These are phyloP conservation scores for Inga laurina DNA, from an alignment of 306 rosid species.

Conservation along the genomic window DNA sequence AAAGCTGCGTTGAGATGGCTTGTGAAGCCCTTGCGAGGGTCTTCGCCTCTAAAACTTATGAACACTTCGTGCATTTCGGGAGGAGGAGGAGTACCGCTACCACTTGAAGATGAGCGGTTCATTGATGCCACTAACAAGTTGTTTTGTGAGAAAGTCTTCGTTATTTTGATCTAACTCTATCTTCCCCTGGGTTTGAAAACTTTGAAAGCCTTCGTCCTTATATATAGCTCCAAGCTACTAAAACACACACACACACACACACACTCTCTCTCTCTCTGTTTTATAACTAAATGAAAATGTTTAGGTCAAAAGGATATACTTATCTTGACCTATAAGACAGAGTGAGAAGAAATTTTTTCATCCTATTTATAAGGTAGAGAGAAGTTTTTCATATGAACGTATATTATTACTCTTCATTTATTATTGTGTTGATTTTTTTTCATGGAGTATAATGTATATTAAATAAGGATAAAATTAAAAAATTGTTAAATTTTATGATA, in stretches of 20 bases:
- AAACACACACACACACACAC: too few species aligned
- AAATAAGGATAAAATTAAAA: too few species aligned
- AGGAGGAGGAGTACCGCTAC: neutral
- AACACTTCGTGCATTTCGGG: conserved; percentile 37
- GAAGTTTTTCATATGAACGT: too few species aligned
- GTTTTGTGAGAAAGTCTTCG: neutral
- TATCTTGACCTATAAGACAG: too few species aligned
- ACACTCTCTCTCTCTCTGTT: too few species aligned
- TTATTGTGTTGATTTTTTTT: too few species aligned
- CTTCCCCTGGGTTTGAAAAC: neutral
- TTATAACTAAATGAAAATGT: neutral
- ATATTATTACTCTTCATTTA: too few species aligned
- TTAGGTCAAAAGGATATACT: neutral
- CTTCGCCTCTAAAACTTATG: conserved; percentile 40
- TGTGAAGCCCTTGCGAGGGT: conserved; percentile 34
- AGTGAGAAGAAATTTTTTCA: too few species aligned
- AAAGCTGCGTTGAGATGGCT: conserved; percentile 46
- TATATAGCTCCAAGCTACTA: neutral
- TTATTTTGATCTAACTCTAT: neutral
- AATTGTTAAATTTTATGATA: too few species aligned
- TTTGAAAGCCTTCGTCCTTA: neutral
- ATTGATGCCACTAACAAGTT: neutral
- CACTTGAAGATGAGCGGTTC: conserved; percentile 26
- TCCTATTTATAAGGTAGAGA: too few species aligned
- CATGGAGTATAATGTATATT: too few species aligned